Evolutionary conservation across 345 rosid species (phyloP), one percentile per base, ranked within the genome.

Genomic region (Heritiera littoralis): DNA sequence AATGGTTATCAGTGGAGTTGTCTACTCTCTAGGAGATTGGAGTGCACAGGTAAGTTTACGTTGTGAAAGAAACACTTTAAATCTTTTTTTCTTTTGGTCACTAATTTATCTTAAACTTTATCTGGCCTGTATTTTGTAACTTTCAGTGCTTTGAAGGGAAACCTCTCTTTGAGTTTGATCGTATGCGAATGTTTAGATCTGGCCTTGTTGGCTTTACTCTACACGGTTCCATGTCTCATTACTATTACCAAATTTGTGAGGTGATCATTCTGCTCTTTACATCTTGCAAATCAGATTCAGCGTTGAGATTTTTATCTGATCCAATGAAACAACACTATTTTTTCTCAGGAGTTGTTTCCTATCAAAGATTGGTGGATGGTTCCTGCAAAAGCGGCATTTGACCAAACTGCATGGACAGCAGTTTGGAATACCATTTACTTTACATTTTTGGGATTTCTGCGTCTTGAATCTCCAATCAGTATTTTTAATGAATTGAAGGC

Each of bases 281-380:
- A 40, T 67, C 41, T 61, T 6, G 9, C 49, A 13, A 18, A 18
- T 48, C 40, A 32, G n/a, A 1, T 35, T 35, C 38, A 35, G 3
- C 3, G 38, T 35, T 35, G 38, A 49, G 3, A 7, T 65, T 77
- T 76, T 59, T 40, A 67, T 14, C 23, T 46, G 5, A 13, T 76
- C 49, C 11, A 61, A 43, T 54, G 9, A 55, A 76, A 12, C 35
- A 32, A 54, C 6, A 51, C 12, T 20, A 11, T 67, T 6, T 45
- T 65, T 51, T 40, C 58, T 4, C 81, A 92, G 97, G 89, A 74
- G 79, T 95, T 96, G 81, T 88, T 96, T 52, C 99, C 99, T 55
- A 91, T 83, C 59, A 88, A 85, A 75, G 98, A 90, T 77, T 96
- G 97, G 99, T 96, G 99, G 99, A 95, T 91, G 77, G 97, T 96